Percentiles rank a stretch among this genome's conserved stretches.
These are phyloP conservation scores for Inga leiocalycina DNA, from an alignment of 306 rosid genomes.

Conservation along the genomic window DNA sequence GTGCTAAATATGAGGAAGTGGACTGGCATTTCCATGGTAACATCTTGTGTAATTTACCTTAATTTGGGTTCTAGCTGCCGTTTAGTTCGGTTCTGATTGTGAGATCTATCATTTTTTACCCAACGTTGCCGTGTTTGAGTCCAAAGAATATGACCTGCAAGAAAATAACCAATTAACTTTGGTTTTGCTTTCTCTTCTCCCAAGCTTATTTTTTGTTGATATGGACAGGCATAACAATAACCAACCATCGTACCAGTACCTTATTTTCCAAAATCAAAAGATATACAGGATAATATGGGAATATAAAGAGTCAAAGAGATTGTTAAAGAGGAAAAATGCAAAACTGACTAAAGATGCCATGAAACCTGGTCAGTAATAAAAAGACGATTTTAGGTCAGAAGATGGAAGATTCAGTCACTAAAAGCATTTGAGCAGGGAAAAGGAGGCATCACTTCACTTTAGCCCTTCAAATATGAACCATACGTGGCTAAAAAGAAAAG, in stretches of 20 bases:
- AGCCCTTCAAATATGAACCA: not conserved
- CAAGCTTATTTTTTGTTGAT: not conserved
- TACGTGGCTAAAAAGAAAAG: constrained; percentile 2
- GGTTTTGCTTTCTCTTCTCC: not conserved
- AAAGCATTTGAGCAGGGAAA: not conserved
- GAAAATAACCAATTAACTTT: constrained; percentile 1
- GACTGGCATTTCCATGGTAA: not conserved
- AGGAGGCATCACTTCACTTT: not conserved
- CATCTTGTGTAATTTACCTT: constrained; percentile 43
- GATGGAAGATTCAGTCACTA: not conserved
- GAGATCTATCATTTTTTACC: constrained; percentile 56
- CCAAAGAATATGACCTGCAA: constrained; percentile 78
- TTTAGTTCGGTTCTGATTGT: constrained; percentile 35
- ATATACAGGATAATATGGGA: not conserved
- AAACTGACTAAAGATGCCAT: not conserved
- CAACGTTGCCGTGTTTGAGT: constrained; percentile 71
- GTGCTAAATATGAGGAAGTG: not conserved
- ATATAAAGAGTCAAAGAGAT: not conserved
- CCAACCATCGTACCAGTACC: not conserved
- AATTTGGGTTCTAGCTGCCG: constrained; percentile 64
- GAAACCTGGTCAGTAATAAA: not conserved
- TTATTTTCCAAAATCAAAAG: not conserved
- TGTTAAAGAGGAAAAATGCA: not conserved
- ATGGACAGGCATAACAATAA: constrained; percentile 6
- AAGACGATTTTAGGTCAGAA: not conserved